These are phyloP conservation scores for Calocybe gangraenosa DNA, from an alignment of 768 basidiomycete species.

Conservation along the genomic window DNA sequence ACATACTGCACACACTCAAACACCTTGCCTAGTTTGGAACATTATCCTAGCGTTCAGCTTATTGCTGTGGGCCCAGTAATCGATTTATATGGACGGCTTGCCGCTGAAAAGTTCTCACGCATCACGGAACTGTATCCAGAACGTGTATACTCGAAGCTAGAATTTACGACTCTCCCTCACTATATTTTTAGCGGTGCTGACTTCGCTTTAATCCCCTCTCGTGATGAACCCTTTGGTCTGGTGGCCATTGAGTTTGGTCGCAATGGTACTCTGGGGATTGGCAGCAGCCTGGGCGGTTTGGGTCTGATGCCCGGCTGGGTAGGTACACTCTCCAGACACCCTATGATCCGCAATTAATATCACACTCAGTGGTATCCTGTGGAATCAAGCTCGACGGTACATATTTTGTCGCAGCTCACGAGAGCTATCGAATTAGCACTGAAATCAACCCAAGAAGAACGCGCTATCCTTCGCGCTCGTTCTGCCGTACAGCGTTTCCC, in stretches of 20 bases:
- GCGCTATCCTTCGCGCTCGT: constrained; percentile 87
- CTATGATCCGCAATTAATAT: constrained; percentile 1
- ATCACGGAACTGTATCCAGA: constrained; percentile 95
- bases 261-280: constrained; percentile 95
- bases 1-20: constrained; percentile 7
- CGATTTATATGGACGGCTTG: constrained; percentile 92
- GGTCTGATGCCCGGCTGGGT: constrained; percentile 99
- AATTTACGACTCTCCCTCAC: constrained; percentile 91
- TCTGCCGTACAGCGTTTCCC: constrained; percentile 97
- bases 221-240: constrained; percentile 94
- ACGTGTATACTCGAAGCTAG: constrained; percentile 92
- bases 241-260: constrained; percentile 96
- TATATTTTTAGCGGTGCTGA: constrained; percentile 94
- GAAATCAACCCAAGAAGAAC: constrained; percentile 86
- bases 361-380: constrained; percentile 90
- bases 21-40: constrained; percentile 60
- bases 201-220: constrained; percentile 92
- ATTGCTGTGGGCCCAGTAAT: constrained; percentile 93
- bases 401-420: constrained; percentile 91
- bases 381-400: constrained; percentile 86
- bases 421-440: constrained; percentile 94
- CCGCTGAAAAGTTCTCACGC: constrained; percentile 88
- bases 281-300: constrained; percentile 88
- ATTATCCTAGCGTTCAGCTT: constrained; percentile 80
- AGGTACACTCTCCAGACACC: constrained; percentile 25